Evolutionary conservation across 2,329 filamentous ascomycete species (phyloP).

Genomic region (Xylariaceae sp.): DNA sequence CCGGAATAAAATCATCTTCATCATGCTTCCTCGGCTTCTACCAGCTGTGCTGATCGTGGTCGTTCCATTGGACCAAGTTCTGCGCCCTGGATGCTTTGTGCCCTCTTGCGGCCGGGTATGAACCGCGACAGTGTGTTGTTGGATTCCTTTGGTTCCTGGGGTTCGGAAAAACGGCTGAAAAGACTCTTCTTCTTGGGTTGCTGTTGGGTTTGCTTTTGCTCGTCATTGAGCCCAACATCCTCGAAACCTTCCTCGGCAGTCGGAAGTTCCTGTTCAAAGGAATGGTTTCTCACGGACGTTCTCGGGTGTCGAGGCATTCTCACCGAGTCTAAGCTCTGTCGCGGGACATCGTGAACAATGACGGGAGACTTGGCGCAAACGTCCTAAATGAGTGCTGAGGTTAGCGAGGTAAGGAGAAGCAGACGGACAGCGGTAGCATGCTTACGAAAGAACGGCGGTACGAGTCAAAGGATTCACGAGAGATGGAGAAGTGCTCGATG

Average conservation of each 20-base stretch:
- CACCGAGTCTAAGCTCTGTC: constrained; percentile 78
- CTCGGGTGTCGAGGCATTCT: constrained; percentile 61
- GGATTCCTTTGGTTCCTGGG: constrained; percentile 29
- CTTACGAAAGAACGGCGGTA: constrained; percentile 93
- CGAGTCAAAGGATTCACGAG: constrained; percentile 93
- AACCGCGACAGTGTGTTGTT: constrained; percentile 32
- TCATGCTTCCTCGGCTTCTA: constrained; percentile 27
- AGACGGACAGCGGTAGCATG: constrained; percentile 17
- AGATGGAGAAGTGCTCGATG: constrained; percentile 92
- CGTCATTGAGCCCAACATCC: constrained; percentile 83
- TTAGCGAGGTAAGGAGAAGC: constrained; percentile 4
- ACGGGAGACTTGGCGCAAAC: constrained; percentile 86
- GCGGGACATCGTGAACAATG: constrained; percentile 56
- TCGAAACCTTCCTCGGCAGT: constrained; percentile 81
- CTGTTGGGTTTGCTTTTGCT: constrained; percentile 54
- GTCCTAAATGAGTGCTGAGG: constrained; percentile 50
- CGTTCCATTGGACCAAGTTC: constrained; percentile 32
- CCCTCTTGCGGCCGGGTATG: constrained; percentile 34
- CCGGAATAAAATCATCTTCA: constrained; percentile 4
- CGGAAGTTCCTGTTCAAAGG: constrained; percentile 58
- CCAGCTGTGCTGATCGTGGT: constrained; percentile 29
- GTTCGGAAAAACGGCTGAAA: constrained; percentile 76
- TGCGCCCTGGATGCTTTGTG: constrained; percentile 34
- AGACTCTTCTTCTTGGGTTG: constrained; percentile 71
- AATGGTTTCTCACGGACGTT: constrained; percentile 56